These are phyloP conservation scores for Annona cherimola DNA, from an alignment of 164 flowering plant genomes.

Conservation along the genomic window DNA sequence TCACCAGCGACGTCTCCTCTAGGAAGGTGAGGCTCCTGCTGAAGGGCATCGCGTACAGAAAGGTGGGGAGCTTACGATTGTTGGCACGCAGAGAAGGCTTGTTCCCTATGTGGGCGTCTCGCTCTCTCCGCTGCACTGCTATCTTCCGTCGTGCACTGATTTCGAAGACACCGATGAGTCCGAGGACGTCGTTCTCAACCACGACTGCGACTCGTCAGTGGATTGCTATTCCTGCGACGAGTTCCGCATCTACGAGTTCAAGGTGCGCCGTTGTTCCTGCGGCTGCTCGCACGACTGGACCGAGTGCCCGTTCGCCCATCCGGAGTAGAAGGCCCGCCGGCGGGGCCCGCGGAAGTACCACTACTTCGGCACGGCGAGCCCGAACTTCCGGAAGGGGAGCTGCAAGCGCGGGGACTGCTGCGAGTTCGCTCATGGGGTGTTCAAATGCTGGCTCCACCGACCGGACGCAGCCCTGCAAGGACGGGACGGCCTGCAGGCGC, in stretches of 20 bases:
- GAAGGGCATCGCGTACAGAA: too few relatives aligned
- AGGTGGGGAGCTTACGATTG: too few relatives aligned
- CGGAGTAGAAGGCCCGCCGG: slow-evolving; percentile 88
- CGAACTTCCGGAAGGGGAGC: slow-evolving; percentile 72
- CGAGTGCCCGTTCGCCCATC: slow-evolving; percentile 91
- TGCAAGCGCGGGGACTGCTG: slow-evolving; percentile 76
- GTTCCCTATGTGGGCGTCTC: too few relatives aligned
- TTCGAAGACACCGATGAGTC: not conserved
- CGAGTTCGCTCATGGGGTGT: slow-evolving; percentile 87
- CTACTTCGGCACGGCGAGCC: slow-evolving; percentile 80
- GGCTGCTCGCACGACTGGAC: slow-evolving; percentile 93
- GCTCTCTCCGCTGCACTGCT: too few relatives aligned
- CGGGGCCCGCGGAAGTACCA: slow-evolving; percentile 73
- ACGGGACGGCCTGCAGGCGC: slow-evolving; percentile 60
- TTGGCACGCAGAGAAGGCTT: too few relatives aligned
- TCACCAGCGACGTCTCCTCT: slow-evolving; percentile 45
- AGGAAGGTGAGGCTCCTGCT: too few relatives aligned
- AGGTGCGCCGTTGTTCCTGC: slow-evolving; percentile 59
- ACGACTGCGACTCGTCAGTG: slow-evolving; percentile 38
- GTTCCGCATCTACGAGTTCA: slow-evolving; percentile 78
- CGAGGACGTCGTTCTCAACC: slow-evolving; percentile 25
- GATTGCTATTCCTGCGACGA: slow-evolving; percentile 62
- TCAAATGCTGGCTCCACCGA: slow-evolving; percentile 96
- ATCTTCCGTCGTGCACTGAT: too few relatives aligned
- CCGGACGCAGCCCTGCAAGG: slow-evolving; percentile 89